Evolutionary conservation across 257 asterid species (phyloP).

Genomic region (Solanum pinnatisectum): DNA sequence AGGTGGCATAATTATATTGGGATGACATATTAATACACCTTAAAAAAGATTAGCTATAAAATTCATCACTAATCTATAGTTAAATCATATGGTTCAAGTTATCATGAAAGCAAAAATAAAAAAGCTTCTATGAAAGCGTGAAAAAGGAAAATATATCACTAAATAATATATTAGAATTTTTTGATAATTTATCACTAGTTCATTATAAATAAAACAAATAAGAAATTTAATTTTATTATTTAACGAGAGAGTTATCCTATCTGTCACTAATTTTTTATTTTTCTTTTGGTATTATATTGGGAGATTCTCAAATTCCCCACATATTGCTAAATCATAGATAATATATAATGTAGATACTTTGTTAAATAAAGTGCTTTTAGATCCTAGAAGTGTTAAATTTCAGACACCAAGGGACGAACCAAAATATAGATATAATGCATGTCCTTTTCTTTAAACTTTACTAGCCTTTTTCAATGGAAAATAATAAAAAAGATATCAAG

Average conservation of each 20-base stretch:
- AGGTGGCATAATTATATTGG: neutral
- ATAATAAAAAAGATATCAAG: neutral
- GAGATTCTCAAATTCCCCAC: neutral
- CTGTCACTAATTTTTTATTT: fast-evolving
- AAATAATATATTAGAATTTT: neutral
- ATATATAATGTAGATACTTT: neutral
- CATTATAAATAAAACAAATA: neutral
- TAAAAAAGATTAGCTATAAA: neutral
- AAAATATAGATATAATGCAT: neutral
- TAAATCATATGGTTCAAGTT: neutral
- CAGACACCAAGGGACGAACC: fast-evolving
- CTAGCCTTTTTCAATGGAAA: neutral
- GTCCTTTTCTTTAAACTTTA: neutral
- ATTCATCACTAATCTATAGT: fast-evolving
- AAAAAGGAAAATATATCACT: neutral
- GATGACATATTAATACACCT: neutral
- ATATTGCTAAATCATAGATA: neutral
- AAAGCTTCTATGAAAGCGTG: neutral
- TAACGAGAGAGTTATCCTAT: no score
- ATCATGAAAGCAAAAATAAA: neutral
- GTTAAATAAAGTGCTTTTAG: neutral
- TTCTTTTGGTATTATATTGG: neutral
- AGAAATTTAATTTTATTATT: neutral
- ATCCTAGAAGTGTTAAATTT: neutral
- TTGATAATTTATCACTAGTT: neutral